phyloP scores from a whole-genome alignment of 192 early-diverging fungal genomes.

The Backusella morwellensis region DNA sequence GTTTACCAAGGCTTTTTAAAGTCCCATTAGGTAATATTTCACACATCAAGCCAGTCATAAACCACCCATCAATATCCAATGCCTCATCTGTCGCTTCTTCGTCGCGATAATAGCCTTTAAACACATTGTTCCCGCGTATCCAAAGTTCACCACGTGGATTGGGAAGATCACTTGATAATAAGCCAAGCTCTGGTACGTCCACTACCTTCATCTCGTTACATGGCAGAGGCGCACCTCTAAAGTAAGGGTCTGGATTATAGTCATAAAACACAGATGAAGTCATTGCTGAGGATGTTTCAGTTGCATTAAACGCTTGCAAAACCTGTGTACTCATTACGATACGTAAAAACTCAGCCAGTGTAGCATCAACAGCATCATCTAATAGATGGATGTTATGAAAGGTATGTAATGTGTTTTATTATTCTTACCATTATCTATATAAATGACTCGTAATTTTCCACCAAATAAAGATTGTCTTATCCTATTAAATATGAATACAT shows the following conservation, averaged over 20 bases:
- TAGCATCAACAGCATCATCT: constrained; percentile 9
- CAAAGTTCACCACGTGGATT: constrained; percentile 86
- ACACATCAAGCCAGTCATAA: constrained; percentile 79
- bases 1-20: constrained; percentile 21
- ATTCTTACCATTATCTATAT: constrained; percentile 26
- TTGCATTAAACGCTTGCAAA: constrained; percentile 46
- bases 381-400: background rate
- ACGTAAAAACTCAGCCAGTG: constrained; percentile 47
- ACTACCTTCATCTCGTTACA: constrained; percentile 74
- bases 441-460: constrained; percentile 32
- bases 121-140: constrained; percentile 73
- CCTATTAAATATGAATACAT: constrained; percentile 41
- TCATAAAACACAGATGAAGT: constrained; percentile 40
- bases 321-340: constrained; percentile 61
- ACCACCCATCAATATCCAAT: constrained; percentile 83
- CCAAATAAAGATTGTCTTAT: constrained; percentile 39
- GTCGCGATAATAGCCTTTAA: constrained; percentile 82
- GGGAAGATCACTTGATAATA: constrained; percentile 62
- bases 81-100: constrained; percentile 66
- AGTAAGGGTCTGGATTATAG: constrained; percentile 43
- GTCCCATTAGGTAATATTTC: constrained; percentile 36
- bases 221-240: constrained; percentile 61
- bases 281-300: constrained; percentile 36
- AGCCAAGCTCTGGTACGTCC: constrained; percentile 79
- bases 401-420: background rate